Base-by-base conservation (phyloP, 2,329 filamentous ascomycete species). In the Aspergillus latus region DNA sequence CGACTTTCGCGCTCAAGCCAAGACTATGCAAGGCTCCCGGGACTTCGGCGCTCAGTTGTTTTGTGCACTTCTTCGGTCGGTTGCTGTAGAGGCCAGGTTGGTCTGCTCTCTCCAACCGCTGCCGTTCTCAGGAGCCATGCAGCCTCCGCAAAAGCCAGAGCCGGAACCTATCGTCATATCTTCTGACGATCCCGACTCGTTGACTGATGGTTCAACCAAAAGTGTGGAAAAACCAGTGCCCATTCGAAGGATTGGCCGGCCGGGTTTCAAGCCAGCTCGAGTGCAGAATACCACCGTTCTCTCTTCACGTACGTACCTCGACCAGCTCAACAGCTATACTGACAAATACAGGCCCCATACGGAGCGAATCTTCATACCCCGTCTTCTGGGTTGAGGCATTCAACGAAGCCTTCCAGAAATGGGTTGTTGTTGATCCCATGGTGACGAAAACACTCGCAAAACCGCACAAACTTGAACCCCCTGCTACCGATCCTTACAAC, bases 361-460 rank as follows among this genome's bases (percentile, higher is more conserved):
- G 73, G 16, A 74, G 81, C 26, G 90, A 93, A 67, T 92, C 91
- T 0, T 73, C 84, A 0, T 90, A 88, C 66, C 94, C 94, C 0
- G 82, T 97, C 2, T 97, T 92, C 69, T 99, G 94, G 94, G 88
- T 97, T 0, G 94, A 99, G 74, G 87, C 90, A 3, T 89, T 96
- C 62, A 92, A 97, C 61, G 80, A 86, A 52, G 88, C 89, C 0
- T 85, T 91, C 61, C 90, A 97, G 69, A 96, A 91, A 77, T 99
- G 94, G 94, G 84, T 96, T 53, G 83, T 91, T 0, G 84, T 94
- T 37, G 94, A 99, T 69, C 86, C 92, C 0, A 74, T 97, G 0
- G 91, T 94, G 1, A 96, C 92, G 0, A 81, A 84, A 54, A 88
- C 86, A 62, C 85, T 96, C 53, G 90, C 87, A 69, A 92, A 89